Evolutionary conservation across 2,329 filamentous ascomycete species (phyloP).

Genomic region (Arthrobotrys sphaeroides): DNA sequence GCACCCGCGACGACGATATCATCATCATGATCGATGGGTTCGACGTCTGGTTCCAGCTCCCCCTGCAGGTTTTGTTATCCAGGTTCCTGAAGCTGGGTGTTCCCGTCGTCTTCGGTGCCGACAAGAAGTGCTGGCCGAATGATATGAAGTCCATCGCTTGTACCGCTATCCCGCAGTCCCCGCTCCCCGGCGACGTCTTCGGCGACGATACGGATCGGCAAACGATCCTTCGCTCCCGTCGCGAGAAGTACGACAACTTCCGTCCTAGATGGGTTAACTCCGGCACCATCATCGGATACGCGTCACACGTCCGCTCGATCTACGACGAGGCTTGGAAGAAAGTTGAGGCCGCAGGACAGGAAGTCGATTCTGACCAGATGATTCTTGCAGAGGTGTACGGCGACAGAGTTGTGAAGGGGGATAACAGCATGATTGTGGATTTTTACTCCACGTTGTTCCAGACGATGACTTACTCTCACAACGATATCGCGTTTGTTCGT

Average conservation of each 20-base stretch:
- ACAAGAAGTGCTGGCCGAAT: constrained; percentile 64
- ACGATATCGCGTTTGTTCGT: constrained; percentile 43
- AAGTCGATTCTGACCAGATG: constrained; percentile 62
- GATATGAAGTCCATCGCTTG: constrained; percentile 61
- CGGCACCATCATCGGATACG: constrained; percentile 64
- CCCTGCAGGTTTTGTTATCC: constrained; percentile 70
- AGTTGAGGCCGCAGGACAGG: constrained; percentile 60
- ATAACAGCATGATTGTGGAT: constrained; percentile 57
- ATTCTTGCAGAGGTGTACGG: constrained; percentile 64
- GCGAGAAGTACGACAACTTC: constrained; percentile 45
- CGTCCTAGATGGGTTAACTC: constrained; percentile 64
- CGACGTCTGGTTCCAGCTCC: constrained; percentile 73
- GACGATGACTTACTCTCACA: constrained; percentile 54
- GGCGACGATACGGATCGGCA: constrained; percentile 60
- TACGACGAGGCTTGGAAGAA: constrained; percentile 59
- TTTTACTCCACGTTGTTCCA: constrained; percentile 54
- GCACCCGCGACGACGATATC: constrained; percentile 64
- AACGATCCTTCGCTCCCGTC: constrained; percentile 58
- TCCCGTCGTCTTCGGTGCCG: constrained; percentile 64
- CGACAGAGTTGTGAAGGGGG: constrained; percentile 63
- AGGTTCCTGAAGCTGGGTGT: constrained; percentile 69
- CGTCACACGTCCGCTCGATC: constrained; percentile 59
- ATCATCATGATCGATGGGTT: constrained; percentile 72
- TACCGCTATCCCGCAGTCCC: constrained; percentile 61
- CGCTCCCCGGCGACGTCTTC: constrained; percentile 60